Conservation (phyloP, 2,329 filamentous ascomycete species). For the Sporothrix protearum region DNA sequence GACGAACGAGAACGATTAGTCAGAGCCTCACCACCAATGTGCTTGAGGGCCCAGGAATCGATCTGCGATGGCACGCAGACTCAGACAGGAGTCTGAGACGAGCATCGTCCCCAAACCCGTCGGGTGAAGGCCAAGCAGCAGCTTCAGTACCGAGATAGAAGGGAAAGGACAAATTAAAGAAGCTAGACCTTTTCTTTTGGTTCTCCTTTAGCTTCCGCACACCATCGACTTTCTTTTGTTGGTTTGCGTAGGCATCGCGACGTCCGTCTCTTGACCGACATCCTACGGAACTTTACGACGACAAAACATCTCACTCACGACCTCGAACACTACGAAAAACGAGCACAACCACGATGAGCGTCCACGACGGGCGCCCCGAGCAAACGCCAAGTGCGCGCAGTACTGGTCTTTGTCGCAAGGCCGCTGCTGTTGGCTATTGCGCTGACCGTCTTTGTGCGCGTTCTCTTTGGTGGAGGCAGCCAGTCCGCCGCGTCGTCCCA, state of each 20-base stretch:
- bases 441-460: constrained; percentile 23
- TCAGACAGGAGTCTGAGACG: not conserved
- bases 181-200: not conserved
- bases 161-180: not conserved
- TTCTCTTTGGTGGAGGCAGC: constrained; percentile 19
- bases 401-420: constrained; percentile 25
- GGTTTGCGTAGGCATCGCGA: not conserved
- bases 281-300: not conserved
- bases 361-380: constrained; percentile 16
- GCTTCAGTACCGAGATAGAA: not conserved
- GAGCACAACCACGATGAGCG: not conserved
- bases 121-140: not conserved
- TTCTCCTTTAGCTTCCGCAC: not conserved
- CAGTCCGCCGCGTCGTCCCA: not conserved
- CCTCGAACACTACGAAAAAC: not conserved
- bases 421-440: constrained; percentile 26
- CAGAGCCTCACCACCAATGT: too few species aligned
- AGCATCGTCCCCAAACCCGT: not conserved
- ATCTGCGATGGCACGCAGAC: not conserved
- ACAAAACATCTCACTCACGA: not conserved
- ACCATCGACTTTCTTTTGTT: not conserved
- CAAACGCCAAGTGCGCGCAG: constrained; percentile 27
- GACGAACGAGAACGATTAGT: too few species aligned
- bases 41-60: not conserved
- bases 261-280: too few species aligned